Conservation (phyloP, 768 basidiomycete genomes). For the Lactarius sp. region DNA sequence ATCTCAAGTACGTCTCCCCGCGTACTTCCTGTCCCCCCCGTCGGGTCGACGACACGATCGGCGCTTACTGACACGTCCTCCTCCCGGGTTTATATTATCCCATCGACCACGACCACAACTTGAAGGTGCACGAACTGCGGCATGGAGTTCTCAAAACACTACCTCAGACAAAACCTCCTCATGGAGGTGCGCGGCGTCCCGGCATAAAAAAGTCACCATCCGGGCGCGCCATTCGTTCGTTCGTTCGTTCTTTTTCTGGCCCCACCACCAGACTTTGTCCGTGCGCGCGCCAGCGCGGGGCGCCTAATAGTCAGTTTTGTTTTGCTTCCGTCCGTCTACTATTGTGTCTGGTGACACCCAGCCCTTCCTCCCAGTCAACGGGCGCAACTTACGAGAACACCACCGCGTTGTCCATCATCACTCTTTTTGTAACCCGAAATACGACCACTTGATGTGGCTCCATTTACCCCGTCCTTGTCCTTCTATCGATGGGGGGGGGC, state of each 20-base stretch:
- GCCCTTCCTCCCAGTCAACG: not conserved
- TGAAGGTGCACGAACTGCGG: conserved; percentile 38
- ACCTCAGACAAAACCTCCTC: conserved; percentile 38
- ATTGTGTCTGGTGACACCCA: not conserved
- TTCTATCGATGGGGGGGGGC: not conserved
- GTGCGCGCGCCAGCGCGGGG: no score
- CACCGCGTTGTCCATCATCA: not conserved
- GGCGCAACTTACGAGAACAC: not conserved
- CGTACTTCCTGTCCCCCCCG: not conserved
- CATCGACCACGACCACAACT: not conserved
- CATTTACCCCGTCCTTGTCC: not conserved
- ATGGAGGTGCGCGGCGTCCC: conserved; percentile 40
- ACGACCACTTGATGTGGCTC: not conserved
- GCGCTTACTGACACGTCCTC: conserved; percentile 3
- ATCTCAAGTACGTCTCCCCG: conserved; percentile 35
- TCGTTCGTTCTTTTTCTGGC: not conserved
- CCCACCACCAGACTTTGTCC: not conserved
- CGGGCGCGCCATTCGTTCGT: not conserved
- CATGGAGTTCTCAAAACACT: conserved; percentile 39
- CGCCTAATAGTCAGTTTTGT: no score
- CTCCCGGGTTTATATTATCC: not conserved
- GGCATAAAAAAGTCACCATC: conserved; percentile 24
- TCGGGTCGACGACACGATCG: not conserved
- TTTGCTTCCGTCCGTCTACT: not conserved
- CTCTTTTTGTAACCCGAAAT: not conserved